Percentiles rank a stretch among this genome's conserved stretches.
phyloP scores from a whole-genome alignment of 345 rosid species.

The rapeseed (Brassica napus) region Da-Ae NC_063446.1:11111001-11111500 shows the following conservation, averaged over 20 bases:
- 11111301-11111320: slow-evolving; percentile 47
- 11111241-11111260: slow-evolving; percentile 47
- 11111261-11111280: slow-evolving; percentile 48
- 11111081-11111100: too few species aligned
- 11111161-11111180: not conserved
- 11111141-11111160: too few species aligned
- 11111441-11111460: slow-evolving; percentile 83
- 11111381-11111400: slow-evolving; percentile 31
- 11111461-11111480: slow-evolving; percentile 94
- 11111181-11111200: not conserved
- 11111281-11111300: slow-evolving; percentile 41
- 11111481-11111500: slow-evolving; percentile 87
- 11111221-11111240: slow-evolving; percentile 7
- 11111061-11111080: too few species aligned
- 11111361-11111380: slow-evolving; percentile 38
- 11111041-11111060: too few species aligned
- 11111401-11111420: slow-evolving; percentile 35
- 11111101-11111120: too few species aligned
- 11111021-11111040: too few species aligned
- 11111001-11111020: too few species aligned
- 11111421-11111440: slow-evolving; percentile 58
- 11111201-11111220: slow-evolving; percentile 3
- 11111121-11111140: too few species aligned
- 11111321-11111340: slow-evolving; percentile 54
- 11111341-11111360: slow-evolving; percentile 26